Evolutionary conservation across 2,329 filamentous ascomycete genomes (phyloP).

Genomic region (Exophiala sideris): DNA sequence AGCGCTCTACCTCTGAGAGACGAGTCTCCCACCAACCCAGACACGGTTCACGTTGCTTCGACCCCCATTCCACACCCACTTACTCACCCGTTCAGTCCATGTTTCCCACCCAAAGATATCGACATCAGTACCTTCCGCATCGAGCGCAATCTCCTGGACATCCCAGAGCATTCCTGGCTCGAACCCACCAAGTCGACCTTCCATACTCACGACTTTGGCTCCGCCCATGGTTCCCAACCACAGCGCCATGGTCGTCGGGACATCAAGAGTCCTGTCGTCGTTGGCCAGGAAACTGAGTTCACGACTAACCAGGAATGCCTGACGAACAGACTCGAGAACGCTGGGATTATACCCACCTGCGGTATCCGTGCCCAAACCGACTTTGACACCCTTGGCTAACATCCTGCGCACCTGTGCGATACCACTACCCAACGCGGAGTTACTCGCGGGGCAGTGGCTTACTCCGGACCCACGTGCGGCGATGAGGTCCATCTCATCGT

Average conservation of each 20-base stretch:
- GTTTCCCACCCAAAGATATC: slow-evolving; percentile 88
- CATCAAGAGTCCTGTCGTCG: slow-evolving; percentile 27
- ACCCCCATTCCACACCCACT: slow-evolving; percentile 92
- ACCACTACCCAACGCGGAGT: slow-evolving; percentile 77
- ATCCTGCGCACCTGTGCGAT: slow-evolving; percentile 72
- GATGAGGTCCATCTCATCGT: slow-evolving; percentile 64
- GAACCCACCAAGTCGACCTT: slow-evolving; percentile 70
- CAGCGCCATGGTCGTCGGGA: slow-evolving; percentile 71
- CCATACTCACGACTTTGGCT: slow-evolving; percentile 73
- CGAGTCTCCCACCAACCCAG: slow-evolving; percentile 81
- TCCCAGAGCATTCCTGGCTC: slow-evolving; percentile 86
- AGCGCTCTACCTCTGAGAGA: slow-evolving; percentile 54
- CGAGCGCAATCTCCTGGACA: slow-evolving; percentile 73
- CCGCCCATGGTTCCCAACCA: slow-evolving; percentile 84
- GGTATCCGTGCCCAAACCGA: slow-evolving; percentile 88
- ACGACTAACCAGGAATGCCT: slow-evolving; percentile 74
- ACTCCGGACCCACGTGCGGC: slow-evolving; percentile 61
- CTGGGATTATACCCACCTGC: slow-evolving; percentile 80
- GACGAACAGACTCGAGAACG: slow-evolving; percentile 73
- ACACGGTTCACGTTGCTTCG: slow-evolving; percentile 85
- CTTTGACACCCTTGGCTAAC: slow-evolving; percentile 68
- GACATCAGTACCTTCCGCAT: slow-evolving; percentile 44
- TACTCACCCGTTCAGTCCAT: slow-evolving; percentile 82
- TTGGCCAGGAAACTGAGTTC: slow-evolving; percentile 56
- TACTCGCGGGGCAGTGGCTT: slow-evolving; percentile 82